Evolutionary conservation across 169 alveolate species (phyloP).

Genomic region (Amoebophrya sp.): DNA sequence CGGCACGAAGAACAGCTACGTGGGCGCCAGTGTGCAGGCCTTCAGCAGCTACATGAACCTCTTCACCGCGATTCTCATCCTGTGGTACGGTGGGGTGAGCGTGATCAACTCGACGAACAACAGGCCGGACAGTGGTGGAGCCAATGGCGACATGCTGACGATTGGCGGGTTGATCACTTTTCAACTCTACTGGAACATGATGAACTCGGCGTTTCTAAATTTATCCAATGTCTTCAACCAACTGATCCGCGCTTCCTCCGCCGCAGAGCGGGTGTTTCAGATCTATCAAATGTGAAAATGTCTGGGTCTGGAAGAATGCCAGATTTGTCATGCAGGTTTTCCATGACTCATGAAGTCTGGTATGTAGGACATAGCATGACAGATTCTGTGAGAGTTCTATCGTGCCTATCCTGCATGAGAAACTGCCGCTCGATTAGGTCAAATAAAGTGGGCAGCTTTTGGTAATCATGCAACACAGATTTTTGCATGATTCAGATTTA

Average conservation of each 20-base stretch:
- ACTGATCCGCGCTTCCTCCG: slow-evolving; percentile 47
- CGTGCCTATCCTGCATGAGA: too few species aligned
- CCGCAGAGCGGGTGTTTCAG: slow-evolving; percentile 48
- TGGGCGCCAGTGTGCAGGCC: slow-evolving; percentile 48
- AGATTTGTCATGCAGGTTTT: too few species aligned
- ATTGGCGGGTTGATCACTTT: slow-evolving; percentile 41
- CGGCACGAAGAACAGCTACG: slow-evolving; percentile 45
- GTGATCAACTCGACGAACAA: slow-evolving; percentile 25
- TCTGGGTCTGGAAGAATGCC: too few species aligned
- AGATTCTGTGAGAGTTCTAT: too few species aligned
- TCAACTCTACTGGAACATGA: slow-evolving; percentile 53
- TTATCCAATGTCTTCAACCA: slow-evolving; percentile 46
- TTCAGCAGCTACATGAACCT: slow-evolving; percentile 42
- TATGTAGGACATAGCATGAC: too few species aligned
- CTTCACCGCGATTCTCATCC: slow-evolving; percentile 47
- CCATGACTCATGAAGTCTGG: too few species aligned
- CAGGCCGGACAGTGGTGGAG: slow-evolving; percentile 36
- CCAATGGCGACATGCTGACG: not conserved
- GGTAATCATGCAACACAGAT: too few species aligned
- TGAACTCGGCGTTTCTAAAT: slow-evolving; percentile 48
- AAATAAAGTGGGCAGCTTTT: too few species aligned
- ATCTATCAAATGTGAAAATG: too few species aligned
- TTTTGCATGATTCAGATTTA: too few species aligned
- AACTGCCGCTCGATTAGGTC: too few species aligned
- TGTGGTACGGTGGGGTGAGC: slow-evolving; percentile 50